Evolutionary conservation across 306 rosid genomes (phyloP).

Genomic region (Acacia melanoxylon): DNA sequence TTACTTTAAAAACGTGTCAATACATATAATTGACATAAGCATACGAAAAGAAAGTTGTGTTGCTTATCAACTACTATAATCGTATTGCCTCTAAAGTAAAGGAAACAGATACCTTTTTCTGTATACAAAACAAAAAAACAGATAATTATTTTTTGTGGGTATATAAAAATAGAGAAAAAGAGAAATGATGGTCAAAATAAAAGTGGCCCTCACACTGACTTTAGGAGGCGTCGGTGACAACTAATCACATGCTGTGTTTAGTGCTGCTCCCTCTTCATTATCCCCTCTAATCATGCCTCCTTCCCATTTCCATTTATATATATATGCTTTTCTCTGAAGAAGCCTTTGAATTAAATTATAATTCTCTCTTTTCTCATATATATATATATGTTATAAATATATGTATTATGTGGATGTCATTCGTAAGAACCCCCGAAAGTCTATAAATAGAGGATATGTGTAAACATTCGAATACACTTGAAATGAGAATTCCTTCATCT

Average conservation of each 20-base stretch:
- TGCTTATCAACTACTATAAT: not conserved
- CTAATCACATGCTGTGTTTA: conserved; percentile 6
- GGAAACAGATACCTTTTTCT: not conserved
- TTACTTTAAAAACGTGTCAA: not conserved
- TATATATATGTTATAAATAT: not conserved
- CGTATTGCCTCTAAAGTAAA: not conserved
- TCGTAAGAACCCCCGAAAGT: too few relatives aligned
- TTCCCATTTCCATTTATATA: not conserved
- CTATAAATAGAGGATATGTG: too few relatives aligned
- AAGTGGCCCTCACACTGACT: not conserved
- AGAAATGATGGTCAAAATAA: not conserved
- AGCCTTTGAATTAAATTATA: not conserved
- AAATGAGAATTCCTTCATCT: too few relatives aligned
- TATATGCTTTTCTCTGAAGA: not conserved
- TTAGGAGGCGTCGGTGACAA: not conserved
- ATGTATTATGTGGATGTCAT: too few relatives aligned
- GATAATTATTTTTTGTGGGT: not conserved
- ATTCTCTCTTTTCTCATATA: not conserved
- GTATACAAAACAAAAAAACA: too few relatives aligned
- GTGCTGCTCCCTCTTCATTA: not conserved
- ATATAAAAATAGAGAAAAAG: not conserved
- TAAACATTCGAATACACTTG: too few relatives aligned
- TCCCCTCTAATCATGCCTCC: not conserved
- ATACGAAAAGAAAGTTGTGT: not conserved
- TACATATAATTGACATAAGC: too few relatives aligned